Percentiles rank a stretch among this genome's conserved stretches.
Conservation (phyloP, 805 yeast genomes). For the Hyphopichia homilentoma region DNA sequence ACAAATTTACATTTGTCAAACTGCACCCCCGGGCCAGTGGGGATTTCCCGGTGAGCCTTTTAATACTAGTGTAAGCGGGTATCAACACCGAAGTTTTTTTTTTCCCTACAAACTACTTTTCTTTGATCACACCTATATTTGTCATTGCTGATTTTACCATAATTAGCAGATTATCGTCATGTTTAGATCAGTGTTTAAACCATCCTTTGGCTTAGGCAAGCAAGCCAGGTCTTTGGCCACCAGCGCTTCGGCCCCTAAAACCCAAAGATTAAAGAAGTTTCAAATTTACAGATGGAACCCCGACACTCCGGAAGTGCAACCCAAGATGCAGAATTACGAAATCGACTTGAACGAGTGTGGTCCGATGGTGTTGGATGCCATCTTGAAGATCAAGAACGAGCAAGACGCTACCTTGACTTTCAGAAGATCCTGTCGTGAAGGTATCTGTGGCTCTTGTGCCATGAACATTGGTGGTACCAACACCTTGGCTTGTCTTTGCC, state of each 20-base stretch:
- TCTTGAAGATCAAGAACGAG: constrained; percentile 92
- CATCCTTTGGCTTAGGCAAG: too few relatives aligned
- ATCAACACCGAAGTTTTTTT: too few relatives aligned
- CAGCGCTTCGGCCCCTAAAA: constrained; percentile 42
- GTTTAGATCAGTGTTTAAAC: too few relatives aligned
- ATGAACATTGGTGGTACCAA: constrained; percentile 98
- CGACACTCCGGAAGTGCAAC: constrained; percentile 90
- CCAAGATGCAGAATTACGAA: constrained; percentile 76
- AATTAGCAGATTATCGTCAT: too few relatives aligned
- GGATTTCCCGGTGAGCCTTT: too few relatives aligned
- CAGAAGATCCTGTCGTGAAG: constrained; percentile 98
- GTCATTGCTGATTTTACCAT: too few relatives aligned
- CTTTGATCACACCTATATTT: too few relatives aligned
- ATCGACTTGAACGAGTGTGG: constrained; percentile 90
- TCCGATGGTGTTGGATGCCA: constrained; percentile 96
- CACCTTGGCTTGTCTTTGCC: constrained; percentile 95
- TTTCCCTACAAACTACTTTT: too few relatives aligned
- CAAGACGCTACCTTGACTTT: constrained; percentile 94
- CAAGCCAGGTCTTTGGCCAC: constrained; percentile 48
- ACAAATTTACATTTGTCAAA: too few relatives aligned
- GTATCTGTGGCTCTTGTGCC: constrained; percentile 99
- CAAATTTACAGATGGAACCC: constrained; percentile 98
- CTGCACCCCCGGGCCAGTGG: too few relatives aligned
- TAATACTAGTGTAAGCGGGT: too few relatives aligned
- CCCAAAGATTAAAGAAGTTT: constrained; percentile 71